Evolutionary conservation across 1,284 basidiomycete genomes (phyloP).

Genomic region (Fistulinella cinereoalba): DNA sequence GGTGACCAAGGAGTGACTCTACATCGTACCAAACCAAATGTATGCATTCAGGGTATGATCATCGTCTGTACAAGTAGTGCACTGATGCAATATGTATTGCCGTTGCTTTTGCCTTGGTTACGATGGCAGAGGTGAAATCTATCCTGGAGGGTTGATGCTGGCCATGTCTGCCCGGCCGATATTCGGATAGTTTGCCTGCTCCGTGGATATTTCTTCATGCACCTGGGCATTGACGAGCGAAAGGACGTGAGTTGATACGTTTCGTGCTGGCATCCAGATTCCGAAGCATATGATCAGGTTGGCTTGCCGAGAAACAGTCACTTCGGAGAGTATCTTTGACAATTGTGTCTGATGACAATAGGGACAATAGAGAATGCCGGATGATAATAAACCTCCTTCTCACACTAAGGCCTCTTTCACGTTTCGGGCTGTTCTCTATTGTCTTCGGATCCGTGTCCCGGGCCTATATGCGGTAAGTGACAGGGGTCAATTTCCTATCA

Average conservation of each 20-base stretch:
- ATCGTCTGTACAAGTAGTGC: no score
- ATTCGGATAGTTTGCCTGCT: no score
- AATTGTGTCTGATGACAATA: slow-evolving; percentile 22
- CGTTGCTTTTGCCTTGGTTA: no score
- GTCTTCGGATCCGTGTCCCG: slow-evolving; percentile 13
- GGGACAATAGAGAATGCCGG: slow-evolving; percentile 21
- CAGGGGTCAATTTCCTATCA: slow-evolving; percentile 10
- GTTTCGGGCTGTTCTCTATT: slow-evolving; percentile 23
- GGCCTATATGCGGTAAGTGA: slow-evolving; percentile 4
- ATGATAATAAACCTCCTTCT: slow-evolving; percentile 12
- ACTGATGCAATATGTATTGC: no score
- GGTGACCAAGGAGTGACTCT: slow-evolving; percentile 25
- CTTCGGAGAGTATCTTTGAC: background rate
- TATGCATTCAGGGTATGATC: slow-evolving; percentile 7
- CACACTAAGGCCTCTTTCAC: slow-evolving; percentile 4
- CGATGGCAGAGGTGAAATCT: no score
- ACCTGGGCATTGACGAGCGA: no score
- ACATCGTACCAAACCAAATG: slow-evolving; percentile 23
- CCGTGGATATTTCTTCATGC: no score
- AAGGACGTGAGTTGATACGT: no score
- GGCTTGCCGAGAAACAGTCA: background rate
- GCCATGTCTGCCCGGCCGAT: no score
- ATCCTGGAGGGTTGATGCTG: no score
- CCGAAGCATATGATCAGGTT: slow-evolving; percentile 2
- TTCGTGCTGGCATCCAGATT: no score